Evolutionary conservation across 176 grass and related monocot species (phyloP).

Genomic region (Carex cristatella): DNA sequence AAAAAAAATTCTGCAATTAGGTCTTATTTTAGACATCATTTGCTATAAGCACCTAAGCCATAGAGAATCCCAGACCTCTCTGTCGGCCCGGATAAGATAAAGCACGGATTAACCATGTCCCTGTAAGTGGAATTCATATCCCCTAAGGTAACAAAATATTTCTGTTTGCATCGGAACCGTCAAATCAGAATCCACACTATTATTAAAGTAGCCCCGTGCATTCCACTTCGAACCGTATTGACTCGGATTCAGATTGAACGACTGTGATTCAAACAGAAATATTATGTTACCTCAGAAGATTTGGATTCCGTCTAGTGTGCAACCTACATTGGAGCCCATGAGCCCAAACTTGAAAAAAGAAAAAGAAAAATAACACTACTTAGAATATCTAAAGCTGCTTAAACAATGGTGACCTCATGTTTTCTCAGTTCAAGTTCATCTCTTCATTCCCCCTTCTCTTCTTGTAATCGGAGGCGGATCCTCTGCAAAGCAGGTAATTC

Average conservation of each 20-base stretch:
- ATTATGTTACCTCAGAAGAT: no score
- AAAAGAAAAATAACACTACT: not conserved
- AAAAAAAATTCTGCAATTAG: no score
- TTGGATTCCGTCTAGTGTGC: not conserved
- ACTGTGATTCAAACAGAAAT: no score
- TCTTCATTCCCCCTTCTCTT: not conserved
- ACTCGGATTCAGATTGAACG: no score
- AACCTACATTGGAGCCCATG: not conserved
- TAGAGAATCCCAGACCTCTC: not conserved
- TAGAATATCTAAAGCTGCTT: not conserved
- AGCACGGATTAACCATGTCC: not conserved
- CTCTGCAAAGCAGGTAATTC: not conserved
- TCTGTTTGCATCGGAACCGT: no score
- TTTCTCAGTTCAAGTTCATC: conserved; percentile 8
- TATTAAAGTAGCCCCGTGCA: no score
- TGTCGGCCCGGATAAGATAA: conserved; percentile 23
- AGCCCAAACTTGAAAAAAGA: not conserved
- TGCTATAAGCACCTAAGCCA: not conserved
- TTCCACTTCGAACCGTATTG: no score
- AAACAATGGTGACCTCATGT: conserved; percentile 13
- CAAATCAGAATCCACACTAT: no score
- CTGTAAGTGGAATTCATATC: not conserved
- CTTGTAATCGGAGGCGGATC: not conserved
- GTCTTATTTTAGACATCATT: not conserved
- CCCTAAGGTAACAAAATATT: no score